Base-by-base conservation (phyloP, 805 yeast species). In the Hanseniaspora lindneri region DNA sequence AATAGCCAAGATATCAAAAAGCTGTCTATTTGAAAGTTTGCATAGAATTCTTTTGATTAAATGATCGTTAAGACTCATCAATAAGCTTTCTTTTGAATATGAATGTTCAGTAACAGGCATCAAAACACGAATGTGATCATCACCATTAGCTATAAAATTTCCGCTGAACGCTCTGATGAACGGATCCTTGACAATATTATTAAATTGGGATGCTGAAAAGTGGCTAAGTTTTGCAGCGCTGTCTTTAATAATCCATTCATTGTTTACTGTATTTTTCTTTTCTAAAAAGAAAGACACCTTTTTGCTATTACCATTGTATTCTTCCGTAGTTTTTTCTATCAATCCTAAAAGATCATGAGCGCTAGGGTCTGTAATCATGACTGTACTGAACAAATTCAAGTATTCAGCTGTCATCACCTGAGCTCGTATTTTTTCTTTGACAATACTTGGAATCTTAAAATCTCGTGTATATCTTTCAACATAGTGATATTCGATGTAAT, bases 31-130 rank as follows among this genome's bases (percentile, higher is more conserved):
- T 19, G 20, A 23, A 5, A 44, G 32, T 28, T 44, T 37, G n/a
- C 39, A 32, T 14, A 44, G 24, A n/a, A 44, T 30, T 23, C 34
- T 32, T 39, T 32, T 44, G 13, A 44, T 7, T 10, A 44, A 19
- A 24, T 44, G 49, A 11, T 44, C 29, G 9, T 42, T 42, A 3
- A 37, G 14, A 11, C 21, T 35, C 27, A 35, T 20, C 11, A 35
- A 35, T 4, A 7, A 20, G 21, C 21, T 11, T 6, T 19, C 19
- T 13, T 23, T 14, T 24, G 6, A 9, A n/a, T 13, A 24, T 4
- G 4, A 16, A 4, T 24, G 4, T 4, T 7, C 13, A 24, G 4
- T 20, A 7, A 16, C 23, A n/a, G 30, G 39, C 19, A 11, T 6
- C 9, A 35, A 9, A 21, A 20, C 19, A 20, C 11, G 5, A 21